phyloP scores from a whole-genome alignment of 305 asterid genomes.

The Withania somnifera region DNA sequence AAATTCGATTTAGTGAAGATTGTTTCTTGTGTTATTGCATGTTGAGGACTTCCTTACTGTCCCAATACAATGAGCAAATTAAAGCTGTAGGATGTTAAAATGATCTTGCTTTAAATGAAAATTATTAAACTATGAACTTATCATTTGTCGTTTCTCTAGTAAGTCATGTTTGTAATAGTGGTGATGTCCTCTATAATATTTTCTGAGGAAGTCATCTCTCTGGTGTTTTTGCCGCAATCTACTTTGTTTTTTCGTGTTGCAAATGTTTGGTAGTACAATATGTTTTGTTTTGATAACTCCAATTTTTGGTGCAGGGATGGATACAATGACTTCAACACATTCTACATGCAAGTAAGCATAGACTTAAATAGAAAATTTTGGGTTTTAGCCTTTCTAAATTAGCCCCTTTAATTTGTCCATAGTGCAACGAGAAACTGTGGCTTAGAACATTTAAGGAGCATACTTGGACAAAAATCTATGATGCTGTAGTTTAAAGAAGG shows the following conservation, averaged over 20 bases:
- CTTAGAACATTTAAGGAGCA: neutral
- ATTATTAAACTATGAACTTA: neutral
- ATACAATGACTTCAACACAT: conserved; percentile 97
- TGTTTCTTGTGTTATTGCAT: neutral
- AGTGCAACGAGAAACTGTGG: neutral
- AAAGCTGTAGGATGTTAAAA: neutral
- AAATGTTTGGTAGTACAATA: neutral
- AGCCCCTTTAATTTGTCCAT: neutral
- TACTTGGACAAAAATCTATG: too few species aligned
- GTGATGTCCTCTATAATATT: neutral
- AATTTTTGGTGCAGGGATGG: conserved; percentile 78
- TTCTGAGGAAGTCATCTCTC: neutral
- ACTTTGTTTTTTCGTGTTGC: neutral
- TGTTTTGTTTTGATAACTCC: conserved; percentile 18
- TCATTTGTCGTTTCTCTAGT: neutral
- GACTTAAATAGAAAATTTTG: neutral
- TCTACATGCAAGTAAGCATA: conserved; percentile 92
- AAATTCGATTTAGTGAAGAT: neutral
- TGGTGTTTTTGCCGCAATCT: neutral
- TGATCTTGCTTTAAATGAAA: neutral
- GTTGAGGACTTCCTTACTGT: neutral
- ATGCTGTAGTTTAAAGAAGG: too few species aligned
- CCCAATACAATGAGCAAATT: neutral
- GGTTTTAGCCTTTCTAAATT: neutral
- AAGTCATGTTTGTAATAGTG: neutral